Evolutionary conservation across 768 basidiomycete species (phyloP).

Genomic region (Termitomyces sp.): DNA sequence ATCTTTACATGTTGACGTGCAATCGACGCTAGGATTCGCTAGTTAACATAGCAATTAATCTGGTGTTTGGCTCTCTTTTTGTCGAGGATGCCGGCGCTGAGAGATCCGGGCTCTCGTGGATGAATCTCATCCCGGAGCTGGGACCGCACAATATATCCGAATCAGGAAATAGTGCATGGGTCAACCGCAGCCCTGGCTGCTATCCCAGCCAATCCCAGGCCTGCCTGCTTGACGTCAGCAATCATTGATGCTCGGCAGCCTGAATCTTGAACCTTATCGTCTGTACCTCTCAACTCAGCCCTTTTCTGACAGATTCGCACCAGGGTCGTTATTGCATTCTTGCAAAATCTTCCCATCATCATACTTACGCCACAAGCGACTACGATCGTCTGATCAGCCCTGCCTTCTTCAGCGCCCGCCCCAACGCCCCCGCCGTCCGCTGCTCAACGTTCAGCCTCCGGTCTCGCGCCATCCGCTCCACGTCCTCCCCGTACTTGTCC

Average conservation of each 20-base stretch:
- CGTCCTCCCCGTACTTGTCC: constrained; percentile 63
- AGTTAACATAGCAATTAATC: constrained; percentile 10
- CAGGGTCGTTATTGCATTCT: not conserved
- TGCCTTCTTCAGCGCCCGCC: constrained; percentile 53
- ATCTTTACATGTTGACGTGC: constrained; percentile 28
- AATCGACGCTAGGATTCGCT: constrained; percentile 11
- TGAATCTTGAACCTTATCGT: constrained; percentile 6
- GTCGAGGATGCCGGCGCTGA: constrained; percentile 29
- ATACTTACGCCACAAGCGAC: constrained; percentile 15
- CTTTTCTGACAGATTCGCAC: not conserved
- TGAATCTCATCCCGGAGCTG: not conserved
- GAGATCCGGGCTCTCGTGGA: constrained; percentile 17
- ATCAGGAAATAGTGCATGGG: not conserved
- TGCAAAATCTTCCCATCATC: constrained; percentile 3
- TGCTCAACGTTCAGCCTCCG: constrained; percentile 77
- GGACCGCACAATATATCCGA: constrained; percentile 2
- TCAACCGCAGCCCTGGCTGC: not conserved
- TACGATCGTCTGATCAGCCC: constrained; percentile 28
- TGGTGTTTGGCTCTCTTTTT: constrained; percentile 18
- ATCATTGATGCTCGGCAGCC: not conserved
- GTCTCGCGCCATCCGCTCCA: constrained; percentile 75
- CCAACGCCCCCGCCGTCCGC: constrained; percentile 75
- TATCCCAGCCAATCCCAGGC: not conserved
- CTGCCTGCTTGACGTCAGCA: constrained; percentile 1
- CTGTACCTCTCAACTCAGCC: not conserved